Evolutionary conservation across 202 grass and related monocot species (phyloP).

Genomic region (Schoenoplectus triqueter): DNA sequence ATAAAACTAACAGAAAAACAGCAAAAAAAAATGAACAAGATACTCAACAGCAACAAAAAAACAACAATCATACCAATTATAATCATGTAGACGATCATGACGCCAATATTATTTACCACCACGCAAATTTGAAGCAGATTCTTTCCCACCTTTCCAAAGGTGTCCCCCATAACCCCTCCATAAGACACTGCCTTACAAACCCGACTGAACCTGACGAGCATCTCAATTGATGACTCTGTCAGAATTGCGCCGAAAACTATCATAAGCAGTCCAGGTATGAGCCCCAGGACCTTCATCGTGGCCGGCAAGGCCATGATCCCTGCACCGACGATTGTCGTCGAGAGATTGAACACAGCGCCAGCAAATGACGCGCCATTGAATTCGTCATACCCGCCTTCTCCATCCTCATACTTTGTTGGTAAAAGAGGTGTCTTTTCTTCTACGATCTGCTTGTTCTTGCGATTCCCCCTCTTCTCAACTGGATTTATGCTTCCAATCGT

Average conservation of each 20-base stretch:
- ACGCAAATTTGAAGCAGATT: constrained; percentile 82
- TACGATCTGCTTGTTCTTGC: constrained; percentile 45
- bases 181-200: constrained; percentile 66
- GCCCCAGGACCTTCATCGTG: constrained; percentile 93
- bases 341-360: constrained; percentile 91
- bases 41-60: background rate
- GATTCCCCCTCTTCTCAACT: constrained; percentile 37
- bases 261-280: constrained; percentile 71
- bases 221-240: constrained; percentile 85
- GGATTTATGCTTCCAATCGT: constrained; percentile 45
- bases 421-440: constrained; percentile 72
- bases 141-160: constrained; percentile 64
- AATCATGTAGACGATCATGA: constrained; percentile 98
- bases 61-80: constrained; percentile 69
- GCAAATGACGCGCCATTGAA: constrained; percentile 82
- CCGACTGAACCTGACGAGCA: constrained; percentile 78
- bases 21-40: background rate
- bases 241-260: constrained; percentile 81
- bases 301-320: constrained; percentile 96
- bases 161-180: constrained; percentile 70
- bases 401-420: constrained; percentile 50
- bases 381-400: constrained; percentile 53
- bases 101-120: constrained; percentile 80
- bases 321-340: constrained; percentile 87
- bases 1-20: background rate